Conservation (phyloP, 1,139 yeast species). For the Yamadazyma spencermartinsiae region DNA sequence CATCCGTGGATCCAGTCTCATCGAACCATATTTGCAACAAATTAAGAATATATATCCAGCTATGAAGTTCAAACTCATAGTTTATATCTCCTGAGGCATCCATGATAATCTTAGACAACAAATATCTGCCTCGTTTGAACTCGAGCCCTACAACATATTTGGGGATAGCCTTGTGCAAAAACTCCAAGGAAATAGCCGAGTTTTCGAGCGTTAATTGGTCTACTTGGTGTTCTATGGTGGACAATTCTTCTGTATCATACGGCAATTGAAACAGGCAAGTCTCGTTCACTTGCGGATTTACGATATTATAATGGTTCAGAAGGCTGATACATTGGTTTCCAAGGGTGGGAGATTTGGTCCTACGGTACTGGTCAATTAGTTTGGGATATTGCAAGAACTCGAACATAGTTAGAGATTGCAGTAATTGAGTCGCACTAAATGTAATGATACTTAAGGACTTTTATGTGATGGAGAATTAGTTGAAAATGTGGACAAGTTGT, state of each 20-base stretch:
- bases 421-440: neutral
- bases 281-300: constrained; percentile 1
- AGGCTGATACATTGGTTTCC: neutral
- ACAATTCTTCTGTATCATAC: constrained; percentile 1
- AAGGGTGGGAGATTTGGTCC: constrained; percentile 4
- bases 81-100: neutral
- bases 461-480: no score
- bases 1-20: no score
- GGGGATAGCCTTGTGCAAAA: constrained; percentile 7
- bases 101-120: constrained; percentile 8
- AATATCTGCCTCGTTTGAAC: constrained; percentile 7
- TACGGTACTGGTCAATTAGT: constrained; percentile 8
- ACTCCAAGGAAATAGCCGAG: constrained; percentile 4
- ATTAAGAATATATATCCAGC: constrained; percentile 14
- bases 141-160: constrained; percentile 13
- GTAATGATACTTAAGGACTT: no score
- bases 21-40: constrained; percentile 15
- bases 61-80: constrained; percentile 1
- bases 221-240: constrained; percentile 6
- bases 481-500: no score
- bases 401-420: constrained; percentile 8
- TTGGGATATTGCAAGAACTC: constrained; percentile 17
- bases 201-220: constrained; percentile 9
- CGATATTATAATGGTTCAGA: constrained; percentile 4
- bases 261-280: neutral